These are phyloP conservation scores for Aspergillus ibericus DNA, from an alignment of 2,329 filamentous ascomycete species.

Conservation along the genomic window DNA sequence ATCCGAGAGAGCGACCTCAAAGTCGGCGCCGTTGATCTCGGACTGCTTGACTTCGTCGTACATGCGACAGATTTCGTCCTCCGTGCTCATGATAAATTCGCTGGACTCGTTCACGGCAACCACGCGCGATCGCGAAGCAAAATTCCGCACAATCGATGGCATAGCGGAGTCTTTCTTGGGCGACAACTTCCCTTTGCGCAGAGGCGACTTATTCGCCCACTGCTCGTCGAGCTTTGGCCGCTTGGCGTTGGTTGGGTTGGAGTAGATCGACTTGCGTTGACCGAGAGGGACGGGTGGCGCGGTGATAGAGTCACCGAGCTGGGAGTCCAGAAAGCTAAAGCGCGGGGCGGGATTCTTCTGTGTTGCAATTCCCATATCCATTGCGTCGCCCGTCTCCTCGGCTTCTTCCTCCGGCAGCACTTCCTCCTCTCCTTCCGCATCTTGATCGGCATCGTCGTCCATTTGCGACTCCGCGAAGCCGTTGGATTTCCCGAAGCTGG, in stretches of 20 bases:
- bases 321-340: slow-evolving; percentile 35
- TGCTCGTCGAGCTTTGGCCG: slow-evolving; percentile 44
- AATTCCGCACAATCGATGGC: slow-evolving; percentile 68
- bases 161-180: slow-evolving; percentile 62
- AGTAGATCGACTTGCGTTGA: slow-evolving; percentile 41
- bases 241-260: slow-evolving; percentile 44
- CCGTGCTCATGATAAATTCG: slow-evolving; percentile 71
- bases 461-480: slow-evolving; percentile 28
- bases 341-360: slow-evolving; percentile 18
- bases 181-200: slow-evolving; percentile 35
- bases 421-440: slow-evolving; percentile 42
- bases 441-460: slow-evolving; percentile 28
- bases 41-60: slow-evolving; percentile 51
- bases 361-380: slow-evolving; percentile 28
- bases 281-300: slow-evolving; percentile 16
- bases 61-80: slow-evolving; percentile 66
- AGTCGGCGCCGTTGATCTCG: slow-evolving; percentile 32
- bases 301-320: slow-evolving; percentile 27
- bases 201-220: slow-evolving; percentile 37
- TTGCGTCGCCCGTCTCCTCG: slow-evolving; percentile 33
- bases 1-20: slow-evolving; percentile 35
- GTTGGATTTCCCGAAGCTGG: slow-evolving; percentile 26
- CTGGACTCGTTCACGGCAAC: slow-evolving; percentile 68
- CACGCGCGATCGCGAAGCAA: slow-evolving; percentile 58
- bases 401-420: slow-evolving; percentile 44